Evolutionary conservation across 345 rosid genomes (phyloP).

Genomic region (Punica granatum): DNA sequence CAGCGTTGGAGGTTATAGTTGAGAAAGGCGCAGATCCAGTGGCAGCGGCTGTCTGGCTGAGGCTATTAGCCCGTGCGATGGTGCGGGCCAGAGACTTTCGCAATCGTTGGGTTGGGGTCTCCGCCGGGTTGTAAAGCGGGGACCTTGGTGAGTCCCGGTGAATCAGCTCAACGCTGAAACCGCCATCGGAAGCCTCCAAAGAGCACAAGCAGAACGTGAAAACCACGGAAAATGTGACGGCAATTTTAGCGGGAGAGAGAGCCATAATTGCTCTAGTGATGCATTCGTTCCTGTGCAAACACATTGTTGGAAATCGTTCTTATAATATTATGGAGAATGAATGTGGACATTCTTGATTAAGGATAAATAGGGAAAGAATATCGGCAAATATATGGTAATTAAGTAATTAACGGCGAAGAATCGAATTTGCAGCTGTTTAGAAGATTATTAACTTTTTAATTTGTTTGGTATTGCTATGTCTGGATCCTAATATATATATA

Average conservation of each 20-base stretch:
- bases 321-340: not conserved
- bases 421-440: no score
- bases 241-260: not conserved
- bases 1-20: not conserved
- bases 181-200: slow-evolving; percentile 4
- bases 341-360: no score
- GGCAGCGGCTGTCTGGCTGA: not conserved
- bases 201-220: not conserved
- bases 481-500: no score
- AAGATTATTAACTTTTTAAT: no score
- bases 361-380: no score
- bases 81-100: slow-evolving; percentile 9
- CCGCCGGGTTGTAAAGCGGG: slow-evolving; percentile 13
- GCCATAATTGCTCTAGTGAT: not conserved
- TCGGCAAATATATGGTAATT: no score
- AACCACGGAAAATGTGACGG: not conserved
- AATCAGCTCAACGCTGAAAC: slow-evolving; percentile 21
- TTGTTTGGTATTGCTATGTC: no score
- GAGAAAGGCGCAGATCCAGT: not conserved
- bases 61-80: not conserved
- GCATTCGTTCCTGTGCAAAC: not conserved
- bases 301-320: not conserved
- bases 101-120: slow-evolving; percentile 11
- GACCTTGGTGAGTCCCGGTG: slow-evolving; percentile 28
- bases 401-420: no score